These are phyloP conservation scores for Leccinum sublutescens DNA, from an alignment of 768 basidiomycete species.

Conservation along the genomic window DNA sequence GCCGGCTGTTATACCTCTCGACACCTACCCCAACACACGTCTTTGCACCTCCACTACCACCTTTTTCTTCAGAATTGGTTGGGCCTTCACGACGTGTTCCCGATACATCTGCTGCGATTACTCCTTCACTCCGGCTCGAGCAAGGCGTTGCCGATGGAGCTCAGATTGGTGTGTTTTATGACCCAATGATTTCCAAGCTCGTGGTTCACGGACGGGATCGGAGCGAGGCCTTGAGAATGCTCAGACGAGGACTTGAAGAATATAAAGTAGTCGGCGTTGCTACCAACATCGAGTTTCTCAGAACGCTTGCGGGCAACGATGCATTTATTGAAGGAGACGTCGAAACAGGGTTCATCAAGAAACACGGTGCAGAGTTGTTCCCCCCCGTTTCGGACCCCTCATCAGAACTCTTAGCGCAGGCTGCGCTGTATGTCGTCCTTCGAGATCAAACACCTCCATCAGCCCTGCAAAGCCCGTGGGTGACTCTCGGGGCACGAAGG, in stretches of 20 bases:
- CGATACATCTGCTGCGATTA: slow-evolving; percentile 28
- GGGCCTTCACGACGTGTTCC: slow-evolving; percentile 24
- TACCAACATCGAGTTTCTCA: slow-evolving; percentile 89
- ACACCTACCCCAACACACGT: slow-evolving; percentile 71
- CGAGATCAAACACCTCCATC: slow-evolving; percentile 49
- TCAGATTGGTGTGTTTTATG: slow-evolving; percentile 85
- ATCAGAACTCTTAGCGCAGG: slow-evolving; percentile 68
- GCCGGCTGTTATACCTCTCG: slow-evolving; percentile 74
- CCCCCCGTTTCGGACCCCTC: slow-evolving; percentile 58
- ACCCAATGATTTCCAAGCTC: slow-evolving; percentile 91
- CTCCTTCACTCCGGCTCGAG: slow-evolving; percentile 77
- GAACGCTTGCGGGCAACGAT: slow-evolving; percentile 69
- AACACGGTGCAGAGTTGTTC: slow-evolving; percentile 82
- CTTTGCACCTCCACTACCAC: slow-evolving; percentile 52
- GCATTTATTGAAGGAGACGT: slow-evolving; percentile 78
- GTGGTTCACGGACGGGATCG: slow-evolving; percentile 86
- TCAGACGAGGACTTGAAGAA: slow-evolving; percentile 79
- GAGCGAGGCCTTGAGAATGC: slow-evolving; percentile 76
- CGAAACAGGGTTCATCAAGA: slow-evolving; percentile 94
- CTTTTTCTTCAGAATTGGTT: slow-evolving; percentile 27
- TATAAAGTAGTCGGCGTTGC: slow-evolving; percentile 90
- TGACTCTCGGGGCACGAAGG: slow-evolving; percentile 64
- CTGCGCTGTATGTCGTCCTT: slow-evolving; percentile 71
- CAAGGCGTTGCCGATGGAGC: slow-evolving; percentile 83
- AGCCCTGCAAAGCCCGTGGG: slow-evolving; percentile 57